Evolutionary conservation across 495 filamentous ascomycete species (phyloP), one percentile per base, ranked within the genome.

Genomic region (Aspergillus egyptiacus): DNA sequence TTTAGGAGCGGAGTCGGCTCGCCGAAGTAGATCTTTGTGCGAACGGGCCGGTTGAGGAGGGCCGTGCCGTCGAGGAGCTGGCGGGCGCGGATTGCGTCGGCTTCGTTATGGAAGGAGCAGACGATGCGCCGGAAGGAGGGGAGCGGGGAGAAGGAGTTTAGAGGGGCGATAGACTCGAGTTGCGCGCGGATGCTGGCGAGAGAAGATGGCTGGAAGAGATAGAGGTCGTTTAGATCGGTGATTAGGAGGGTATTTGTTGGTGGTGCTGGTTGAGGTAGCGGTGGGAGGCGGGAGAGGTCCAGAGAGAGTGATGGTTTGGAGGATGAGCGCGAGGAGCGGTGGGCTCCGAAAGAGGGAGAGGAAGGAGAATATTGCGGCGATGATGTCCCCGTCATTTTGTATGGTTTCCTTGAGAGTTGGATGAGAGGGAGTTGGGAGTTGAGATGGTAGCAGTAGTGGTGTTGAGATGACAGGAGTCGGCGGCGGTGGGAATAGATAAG

Each of bases 181-280:
- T 85, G 78, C 30, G 79, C 67, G 58, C 84, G 86, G 65, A 98
- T 89, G 17, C 73, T 76, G 49, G 83, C 73, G 46, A 96, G 80
- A 52, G 88, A 87, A 41, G 79, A 65, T 0, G 88, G 76, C 52
- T 81, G 76, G 78, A 98, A 98, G 65, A 94, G 82, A 43, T 79
- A 71, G 13, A 80, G 73, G 60, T 89, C 81, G 57, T 83, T 71
- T 27, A 98, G 82, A 67, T 95, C 72, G 56, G 89, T 93, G 66
- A 98, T 89, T 48, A 98, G 77, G 41, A 98, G 86, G 0, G 90
- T 96, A 70, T 98, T 98, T 50, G 88, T 86, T 27, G 91, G 89
- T 18, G 85, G 81, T 2, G 87, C 79, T 5, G 93, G 91, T 59
- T 83, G 78, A n/a, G 72, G 69, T 20, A 96, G 75, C 2, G 88